Base-by-base conservation (phyloP, 2,329 filamentous ascomycete species). In the Stemphylium beticola region DNA sequence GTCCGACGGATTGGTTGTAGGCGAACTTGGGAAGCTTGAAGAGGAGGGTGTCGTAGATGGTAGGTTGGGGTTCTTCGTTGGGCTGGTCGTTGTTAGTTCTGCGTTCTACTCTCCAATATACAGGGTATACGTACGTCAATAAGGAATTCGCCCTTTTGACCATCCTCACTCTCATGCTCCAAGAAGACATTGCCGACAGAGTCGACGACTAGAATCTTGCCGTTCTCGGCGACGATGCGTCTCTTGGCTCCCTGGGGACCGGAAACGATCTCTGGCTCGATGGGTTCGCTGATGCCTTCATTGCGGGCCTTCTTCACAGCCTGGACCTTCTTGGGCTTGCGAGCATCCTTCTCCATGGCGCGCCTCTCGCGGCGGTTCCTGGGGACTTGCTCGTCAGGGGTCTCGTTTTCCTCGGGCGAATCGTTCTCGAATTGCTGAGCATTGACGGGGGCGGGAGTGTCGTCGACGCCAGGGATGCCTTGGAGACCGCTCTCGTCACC, bases 151-250 rank as follows among this genome's bases (percentile, higher is more conserved):
- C 90, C 85, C 29, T 86, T 84, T 50, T 90, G 86, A 48, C 95
- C 95, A 20, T 97, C 91, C 64, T 93, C 92, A 46, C 92, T 91
- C 67, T 91, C 85, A 71, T 96, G 91, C 76, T 98, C 93, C n/a
- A 99, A 82, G 72, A 91, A 99, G 11, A 99, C 95, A 66, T 97
- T 92, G 24, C 95, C 95, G 9, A 89, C 81, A 0, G 91, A 91
- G 76, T 99, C 93, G 4, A 99, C 95, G 51, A 99, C 88, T 33
- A 99, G 81, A 0, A 96, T 83, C 81, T 98, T 99, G 64, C 95
- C 95, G 68, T 99, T 99, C 81, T 96, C 90, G 2, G 93, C 93
- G 22, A 93, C 86, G 14, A 98, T 91, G 32, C 91, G 85, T 82
- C 93, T 96, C 78, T 91, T 91, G 31, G 89, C 83, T 17, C 93